These are phyloP conservation scores for Talaromyces albobiverticillius DNA, from an alignment of 2,329 filamentous ascomycete species.

Conservation along the genomic window DNA sequence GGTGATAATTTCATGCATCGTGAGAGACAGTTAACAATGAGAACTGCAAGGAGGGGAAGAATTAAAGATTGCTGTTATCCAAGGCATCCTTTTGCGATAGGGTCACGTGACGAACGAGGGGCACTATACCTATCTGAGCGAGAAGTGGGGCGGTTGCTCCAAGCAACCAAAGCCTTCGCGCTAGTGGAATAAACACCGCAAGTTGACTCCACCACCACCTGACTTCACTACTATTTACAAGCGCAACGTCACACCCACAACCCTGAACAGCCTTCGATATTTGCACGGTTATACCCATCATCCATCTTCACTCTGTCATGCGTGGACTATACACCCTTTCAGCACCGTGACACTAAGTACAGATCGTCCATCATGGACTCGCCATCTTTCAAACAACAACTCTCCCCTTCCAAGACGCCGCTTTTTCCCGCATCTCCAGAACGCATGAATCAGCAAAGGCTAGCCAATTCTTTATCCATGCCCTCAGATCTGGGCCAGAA, in stretches of 20 bases:
- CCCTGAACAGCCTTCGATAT: background rate
- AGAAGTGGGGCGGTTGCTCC: constrained; percentile 11
- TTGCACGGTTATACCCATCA: background rate
- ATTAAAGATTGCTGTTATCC: background rate
- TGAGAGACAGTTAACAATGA: background rate
- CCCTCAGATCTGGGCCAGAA: constrained; percentile 33
- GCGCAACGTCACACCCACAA: constrained; percentile 7
- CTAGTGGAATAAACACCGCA: constrained; percentile 16
- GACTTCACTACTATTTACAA: background rate
- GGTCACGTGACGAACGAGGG: constrained; percentile 7
- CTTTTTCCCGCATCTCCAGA: constrained; percentile 48
- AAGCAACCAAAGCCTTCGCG: constrained; percentile 11
- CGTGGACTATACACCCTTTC: background rate
- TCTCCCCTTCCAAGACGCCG: constrained; percentile 30
- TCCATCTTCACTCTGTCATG: constrained; percentile 6
- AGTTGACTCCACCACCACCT: background rate
- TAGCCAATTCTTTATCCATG: constrained; percentile 39
- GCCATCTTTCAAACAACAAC: constrained; percentile 26
- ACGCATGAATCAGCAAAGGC: constrained; percentile 47
- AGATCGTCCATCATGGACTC: constrained; percentile 30
- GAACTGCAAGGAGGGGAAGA: background rate
- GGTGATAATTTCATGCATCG: constrained; percentile 93
- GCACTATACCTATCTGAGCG: background rate
- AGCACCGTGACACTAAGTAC: constrained; percentile 6
- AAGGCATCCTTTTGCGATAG: background rate